These are phyloP conservation scores for Eucalyptus pauciflora DNA, from an alignment of 345 rosid genomes.

Conservation along the genomic window DNA sequence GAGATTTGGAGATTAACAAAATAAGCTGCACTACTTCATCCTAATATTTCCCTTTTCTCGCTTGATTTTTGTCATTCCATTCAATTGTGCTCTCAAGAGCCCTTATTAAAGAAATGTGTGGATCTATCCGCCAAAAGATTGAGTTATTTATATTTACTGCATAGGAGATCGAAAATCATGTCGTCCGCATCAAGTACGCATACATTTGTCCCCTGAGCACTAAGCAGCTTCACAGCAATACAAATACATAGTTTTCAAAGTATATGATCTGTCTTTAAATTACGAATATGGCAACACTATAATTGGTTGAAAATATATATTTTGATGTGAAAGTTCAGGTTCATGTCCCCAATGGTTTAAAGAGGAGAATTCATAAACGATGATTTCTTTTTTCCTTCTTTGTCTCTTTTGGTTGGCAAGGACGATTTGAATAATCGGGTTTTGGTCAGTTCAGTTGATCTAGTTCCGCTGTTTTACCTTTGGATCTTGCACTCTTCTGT, in stretches of 20 bases:
- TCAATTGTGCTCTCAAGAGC: background rate
- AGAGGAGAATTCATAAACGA: background rate
- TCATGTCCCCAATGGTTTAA: background rate
- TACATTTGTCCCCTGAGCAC: background rate
- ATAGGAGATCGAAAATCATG: background rate
- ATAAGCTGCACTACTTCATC: no score
- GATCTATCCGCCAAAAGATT: rapidly evolving
- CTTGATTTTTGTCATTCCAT: background rate
- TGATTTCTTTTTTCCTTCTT: background rate
- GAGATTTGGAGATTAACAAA: background rate
- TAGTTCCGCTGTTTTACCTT: background rate
- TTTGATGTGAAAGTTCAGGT: background rate
- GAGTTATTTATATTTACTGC: background rate
- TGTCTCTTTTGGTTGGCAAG: background rate
- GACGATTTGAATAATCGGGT: background rate
- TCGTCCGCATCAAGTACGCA: rapidly evolving
- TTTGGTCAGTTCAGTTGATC: background rate
- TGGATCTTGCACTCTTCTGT: background rate
- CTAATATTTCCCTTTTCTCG: rapidly evolving
- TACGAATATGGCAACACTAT: no score
- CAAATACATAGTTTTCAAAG: background rate
- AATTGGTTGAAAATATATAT: background rate
- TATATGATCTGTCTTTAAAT: background rate
- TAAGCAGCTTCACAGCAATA: rapidly evolving
- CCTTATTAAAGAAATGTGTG: rapidly evolving